phyloP scores from a whole-genome alignment of 805 yeast genomes.

The Grigorovia jiainica region DNA sequence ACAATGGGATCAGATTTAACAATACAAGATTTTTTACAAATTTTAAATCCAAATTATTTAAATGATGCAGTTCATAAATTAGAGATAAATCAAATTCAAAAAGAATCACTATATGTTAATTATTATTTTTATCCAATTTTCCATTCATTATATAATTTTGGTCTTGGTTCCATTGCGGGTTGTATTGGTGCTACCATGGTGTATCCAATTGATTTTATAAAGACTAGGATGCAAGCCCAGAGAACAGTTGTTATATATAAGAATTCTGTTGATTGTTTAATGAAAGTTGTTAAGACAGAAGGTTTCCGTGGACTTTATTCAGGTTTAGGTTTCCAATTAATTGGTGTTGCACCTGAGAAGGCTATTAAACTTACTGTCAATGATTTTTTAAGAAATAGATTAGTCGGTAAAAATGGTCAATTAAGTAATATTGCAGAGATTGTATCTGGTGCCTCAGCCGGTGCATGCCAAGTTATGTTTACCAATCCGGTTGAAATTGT shows the following conservation, averaged over 20 bases:
- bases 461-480: constrained; percentile 92
- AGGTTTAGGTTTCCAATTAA: constrained; percentile 86
- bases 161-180: constrained; percentile 91
- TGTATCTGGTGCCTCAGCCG: constrained; percentile 87
- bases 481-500: constrained; percentile 95
- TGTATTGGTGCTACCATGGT: constrained; percentile 98
- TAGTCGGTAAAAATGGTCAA: constrained; percentile 45
- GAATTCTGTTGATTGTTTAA: constrained; percentile 79
- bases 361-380: constrained; percentile 93
- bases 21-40: constrained; percentile 33
- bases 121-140: constrained; percentile 53
- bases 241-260: constrained; percentile 59
- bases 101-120: constrained; percentile 26
- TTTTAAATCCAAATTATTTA: constrained; percentile 33
- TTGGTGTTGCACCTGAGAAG: constrained; percentile 98
- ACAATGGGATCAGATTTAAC: constrained; percentile 22
- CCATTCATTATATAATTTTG: constrained; percentile 78
- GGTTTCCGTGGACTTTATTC: constrained; percentile 82
- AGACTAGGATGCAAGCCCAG: constrained; percentile 97
- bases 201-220: constrained; percentile 91
- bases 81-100: constrained; percentile 22
- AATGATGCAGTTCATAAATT: constrained; percentile 27
- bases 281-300: constrained; percentile 64
- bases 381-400: constrained; percentile 70
- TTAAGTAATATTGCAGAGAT: constrained; percentile 55